Percentiles rank a stretch among this genome's conserved stretches.
phyloP scores from a whole-genome alignment of 139 green algal species.

The Tetradesmus obliquus region DNA sequence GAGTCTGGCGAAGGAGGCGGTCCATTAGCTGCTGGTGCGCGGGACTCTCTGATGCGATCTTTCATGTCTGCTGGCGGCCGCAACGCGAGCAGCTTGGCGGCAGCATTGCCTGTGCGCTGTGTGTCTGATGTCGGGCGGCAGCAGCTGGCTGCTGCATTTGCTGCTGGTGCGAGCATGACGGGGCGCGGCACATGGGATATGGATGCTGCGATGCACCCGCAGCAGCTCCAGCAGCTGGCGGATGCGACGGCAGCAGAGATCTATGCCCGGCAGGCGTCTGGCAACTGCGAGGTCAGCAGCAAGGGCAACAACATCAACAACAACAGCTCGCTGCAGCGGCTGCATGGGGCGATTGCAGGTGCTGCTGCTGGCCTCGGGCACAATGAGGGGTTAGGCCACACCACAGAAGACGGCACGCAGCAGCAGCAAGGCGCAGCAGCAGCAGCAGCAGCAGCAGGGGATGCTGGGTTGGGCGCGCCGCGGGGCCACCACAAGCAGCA shows the following conservation, averaged over 20 bases:
- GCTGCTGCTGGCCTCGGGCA: not conserved
- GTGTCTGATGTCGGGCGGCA: not conserved
- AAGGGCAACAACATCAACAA: not conserved
- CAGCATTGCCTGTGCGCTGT: no score
- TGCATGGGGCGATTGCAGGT: not conserved
- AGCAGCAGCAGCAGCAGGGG: not conserved
- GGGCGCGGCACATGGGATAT: not conserved
- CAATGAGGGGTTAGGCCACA: not conserved
- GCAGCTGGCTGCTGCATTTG: not conserved
- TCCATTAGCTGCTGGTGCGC: not conserved
- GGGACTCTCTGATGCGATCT: not conserved
- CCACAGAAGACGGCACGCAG: slow-evolving; percentile 18
- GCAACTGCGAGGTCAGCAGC: not conserved
- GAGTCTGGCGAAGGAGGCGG: not conserved
- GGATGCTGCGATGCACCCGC: not conserved
- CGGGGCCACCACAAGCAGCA: slow-evolving; percentile 42
- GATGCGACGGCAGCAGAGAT: not conserved
- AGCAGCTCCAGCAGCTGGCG: not conserved
- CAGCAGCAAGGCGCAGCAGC: not conserved
- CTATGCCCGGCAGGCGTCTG: not conserved
- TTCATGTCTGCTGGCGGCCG: not conserved
- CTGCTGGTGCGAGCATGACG: not conserved
- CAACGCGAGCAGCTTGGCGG: not conserved
- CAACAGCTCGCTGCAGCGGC: not conserved
- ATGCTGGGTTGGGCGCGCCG: not conserved